Evolutionary conservation across 208 protist species (phyloP).

Genomic region (Vickermania ingenoplastis): DNA sequence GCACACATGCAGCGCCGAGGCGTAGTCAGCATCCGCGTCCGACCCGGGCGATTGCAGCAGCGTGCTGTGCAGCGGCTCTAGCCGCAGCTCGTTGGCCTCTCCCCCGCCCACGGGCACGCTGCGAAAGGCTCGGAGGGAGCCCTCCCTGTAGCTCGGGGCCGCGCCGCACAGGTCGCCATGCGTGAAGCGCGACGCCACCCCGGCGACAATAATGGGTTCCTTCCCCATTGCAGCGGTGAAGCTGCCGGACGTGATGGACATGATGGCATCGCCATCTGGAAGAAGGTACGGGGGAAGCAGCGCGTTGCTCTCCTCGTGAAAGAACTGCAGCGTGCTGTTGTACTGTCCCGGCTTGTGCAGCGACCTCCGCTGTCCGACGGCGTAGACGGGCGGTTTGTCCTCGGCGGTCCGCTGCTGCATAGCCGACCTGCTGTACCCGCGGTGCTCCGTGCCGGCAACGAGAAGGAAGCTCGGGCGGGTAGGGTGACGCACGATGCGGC

Average conservation of each 20-base stretch:
- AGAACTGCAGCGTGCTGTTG: conserved; percentile 68
- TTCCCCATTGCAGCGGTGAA: conserved; percentile 60
- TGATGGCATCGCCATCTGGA: conserved; percentile 46
- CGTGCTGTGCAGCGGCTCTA: conserved; percentile 65
- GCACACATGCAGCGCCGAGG: conserved; percentile 67
- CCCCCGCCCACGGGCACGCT: conserved; percentile 1
- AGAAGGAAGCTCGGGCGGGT: conserved; percentile 47
- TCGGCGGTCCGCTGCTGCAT: conserved; percentile 18
- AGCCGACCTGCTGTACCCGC: conserved; percentile 31
- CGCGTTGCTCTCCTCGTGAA: conserved; percentile 38
- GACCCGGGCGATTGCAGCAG: conserved; percentile 13
- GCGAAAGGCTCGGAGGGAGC: conserved; percentile 59
- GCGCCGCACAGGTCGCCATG: conserved; percentile 57
- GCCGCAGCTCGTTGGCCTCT: conserved; percentile 13
- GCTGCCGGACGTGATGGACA: conserved; percentile 48
- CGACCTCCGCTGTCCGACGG: conserved; percentile 37
- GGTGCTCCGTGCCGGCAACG: conserved; percentile 53
- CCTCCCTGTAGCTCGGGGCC: conserved; percentile 34
- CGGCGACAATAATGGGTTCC: conserved; percentile 63
- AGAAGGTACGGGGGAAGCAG: conserved; percentile 59
- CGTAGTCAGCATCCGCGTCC: conserved; percentile 26
- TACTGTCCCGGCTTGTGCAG: conserved; percentile 48
- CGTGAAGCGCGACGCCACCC: conserved; percentile 42
- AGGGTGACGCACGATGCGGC: conserved; percentile 57
- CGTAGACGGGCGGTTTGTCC: conserved; percentile 13